phyloP scores from a whole-genome alignment of 2,329 filamentous ascomycete species.

The Penicillium sp. region DNA sequence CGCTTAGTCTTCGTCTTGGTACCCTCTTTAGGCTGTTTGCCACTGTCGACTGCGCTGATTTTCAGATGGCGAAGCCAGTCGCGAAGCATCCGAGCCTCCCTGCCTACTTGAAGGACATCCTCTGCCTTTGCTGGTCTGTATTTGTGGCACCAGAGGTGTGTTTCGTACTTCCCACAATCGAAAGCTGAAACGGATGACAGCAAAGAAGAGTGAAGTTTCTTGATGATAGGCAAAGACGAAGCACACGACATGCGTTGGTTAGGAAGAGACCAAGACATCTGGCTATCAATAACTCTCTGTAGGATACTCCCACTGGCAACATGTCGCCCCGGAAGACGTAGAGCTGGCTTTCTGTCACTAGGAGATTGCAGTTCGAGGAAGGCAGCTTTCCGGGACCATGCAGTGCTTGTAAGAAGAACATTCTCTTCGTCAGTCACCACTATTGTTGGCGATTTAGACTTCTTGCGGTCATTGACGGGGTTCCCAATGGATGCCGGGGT shows the following conservation, averaged over 20 bases:
- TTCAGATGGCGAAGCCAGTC: slow-evolving; percentile 80
- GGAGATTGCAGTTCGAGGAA: neutral
- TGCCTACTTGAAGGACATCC: slow-evolving; percentile 74
- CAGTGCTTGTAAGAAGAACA: slow-evolving; percentile 29
- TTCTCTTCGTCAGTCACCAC: slow-evolving; percentile 39
- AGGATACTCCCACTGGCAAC: slow-evolving; percentile 34
- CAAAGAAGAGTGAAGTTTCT: slow-evolving; percentile 62
- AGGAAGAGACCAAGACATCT: slow-evolving; percentile 29
- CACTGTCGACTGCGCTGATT: slow-evolving; percentile 74
- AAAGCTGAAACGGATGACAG: slow-evolving; percentile 71
- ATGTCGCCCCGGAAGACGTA: slow-evolving; percentile 35
- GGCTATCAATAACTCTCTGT: slow-evolving; percentile 31
- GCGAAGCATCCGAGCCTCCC: slow-evolving; percentile 69
- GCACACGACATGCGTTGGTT: slow-evolving; percentile 4
- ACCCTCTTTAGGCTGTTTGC: slow-evolving; percentile 39
- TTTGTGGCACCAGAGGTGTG: slow-evolving; percentile 75
- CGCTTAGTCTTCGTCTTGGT: slow-evolving; percentile 27
- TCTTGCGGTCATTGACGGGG: slow-evolving; percentile 32
- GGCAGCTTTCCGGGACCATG: slow-evolving; percentile 12
- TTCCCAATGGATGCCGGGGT: neutral
- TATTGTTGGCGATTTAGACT: slow-evolving; percentile 40
- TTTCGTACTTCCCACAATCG: slow-evolving; percentile 76
- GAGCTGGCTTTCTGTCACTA: slow-evolving; percentile 6
- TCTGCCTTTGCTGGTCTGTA: slow-evolving; percentile 71
- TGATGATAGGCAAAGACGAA: slow-evolving; percentile 59